Percentiles rank a stretch among this genome's conserved stretches.
phyloP scores from a whole-genome alignment of 441 rosid genomes.

The Euphorbia celastroides region DNA sequence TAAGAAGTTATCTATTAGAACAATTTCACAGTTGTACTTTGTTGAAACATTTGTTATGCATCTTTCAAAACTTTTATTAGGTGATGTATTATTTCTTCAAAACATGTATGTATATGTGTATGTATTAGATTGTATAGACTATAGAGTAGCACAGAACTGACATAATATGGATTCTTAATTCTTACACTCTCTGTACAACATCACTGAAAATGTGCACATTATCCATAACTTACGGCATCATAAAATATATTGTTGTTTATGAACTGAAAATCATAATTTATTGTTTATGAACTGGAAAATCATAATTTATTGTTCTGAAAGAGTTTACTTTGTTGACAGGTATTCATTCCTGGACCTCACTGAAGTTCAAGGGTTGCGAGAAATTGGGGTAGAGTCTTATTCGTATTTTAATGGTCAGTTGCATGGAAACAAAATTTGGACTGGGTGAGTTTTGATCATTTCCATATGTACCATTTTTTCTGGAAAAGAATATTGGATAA shows the following conservation, averaged over 20 bases:
- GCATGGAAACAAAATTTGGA: slow-evolving; percentile 79
- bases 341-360: slow-evolving; percentile 52
- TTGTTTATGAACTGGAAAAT: slow-evolving; percentile 1
- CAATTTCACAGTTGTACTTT: background rate
- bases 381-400: slow-evolving; percentile 54
- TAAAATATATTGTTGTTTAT: background rate
- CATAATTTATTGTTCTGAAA: slow-evolving; percentile 17
- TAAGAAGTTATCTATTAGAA: background rate
- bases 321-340: slow-evolving; percentile 32
- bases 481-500: background rate
- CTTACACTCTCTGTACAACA: background rate
- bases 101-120: background rate
- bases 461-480: slow-evolving; percentile 4
- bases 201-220: background rate
- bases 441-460: slow-evolving; percentile 48
- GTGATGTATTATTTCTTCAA: background rate
- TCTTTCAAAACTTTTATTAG: background rate
- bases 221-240: background rate
- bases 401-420: slow-evolving; percentile 76
- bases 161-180: slow-evolving; percentile 1
- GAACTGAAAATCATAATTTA: background rate
- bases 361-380: slow-evolving; percentile 55
- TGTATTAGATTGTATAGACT: background rate
- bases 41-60: background rate
- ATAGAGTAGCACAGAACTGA: background rate